These are phyloP conservation scores for Venturia pyrina DNA, from an alignment of 2,329 filamentous ascomycete genomes.

Conservation along the genomic window DNA sequence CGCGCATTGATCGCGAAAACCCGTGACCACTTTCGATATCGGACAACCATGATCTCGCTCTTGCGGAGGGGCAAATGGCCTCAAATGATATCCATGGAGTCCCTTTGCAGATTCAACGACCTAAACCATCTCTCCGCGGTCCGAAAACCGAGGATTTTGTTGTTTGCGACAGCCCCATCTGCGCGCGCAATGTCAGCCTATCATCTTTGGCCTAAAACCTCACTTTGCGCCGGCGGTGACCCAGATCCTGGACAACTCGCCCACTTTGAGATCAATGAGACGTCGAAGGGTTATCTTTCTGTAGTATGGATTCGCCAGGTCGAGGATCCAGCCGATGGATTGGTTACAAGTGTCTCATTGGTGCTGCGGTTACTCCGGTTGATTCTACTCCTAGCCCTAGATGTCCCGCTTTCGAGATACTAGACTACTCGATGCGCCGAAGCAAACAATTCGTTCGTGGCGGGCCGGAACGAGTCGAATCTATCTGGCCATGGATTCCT, in stretches of 20 bases:
- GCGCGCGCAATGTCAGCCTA: background rate
- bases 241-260: background rate
- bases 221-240: background rate
- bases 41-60: background rate
- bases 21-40: background rate
- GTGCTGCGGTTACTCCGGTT: background rate
- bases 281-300: background rate
- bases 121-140: background rate
- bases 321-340: background rate
- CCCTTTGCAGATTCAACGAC: background rate
- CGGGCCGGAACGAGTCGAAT: background rate
- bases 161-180: background rate
- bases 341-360: background rate
- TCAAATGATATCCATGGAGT: background rate
- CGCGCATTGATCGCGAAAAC: background rate
- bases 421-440: background rate
- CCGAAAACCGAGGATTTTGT: background rate
- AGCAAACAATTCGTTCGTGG: background rate
- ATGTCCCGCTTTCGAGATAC: slow-evolving; percentile 2
- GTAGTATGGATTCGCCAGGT: background rate
- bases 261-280: background rate
- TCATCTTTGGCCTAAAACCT: background rate
- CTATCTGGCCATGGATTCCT: background rate
- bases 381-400: background rate
- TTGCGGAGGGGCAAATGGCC: background rate